A percentile compares a stretch with the other conserved stretches of the same genome.
Conservation (phyloP, 2,329 filamentous ascomycete species). For the Orbilia oligospora region DNA sequence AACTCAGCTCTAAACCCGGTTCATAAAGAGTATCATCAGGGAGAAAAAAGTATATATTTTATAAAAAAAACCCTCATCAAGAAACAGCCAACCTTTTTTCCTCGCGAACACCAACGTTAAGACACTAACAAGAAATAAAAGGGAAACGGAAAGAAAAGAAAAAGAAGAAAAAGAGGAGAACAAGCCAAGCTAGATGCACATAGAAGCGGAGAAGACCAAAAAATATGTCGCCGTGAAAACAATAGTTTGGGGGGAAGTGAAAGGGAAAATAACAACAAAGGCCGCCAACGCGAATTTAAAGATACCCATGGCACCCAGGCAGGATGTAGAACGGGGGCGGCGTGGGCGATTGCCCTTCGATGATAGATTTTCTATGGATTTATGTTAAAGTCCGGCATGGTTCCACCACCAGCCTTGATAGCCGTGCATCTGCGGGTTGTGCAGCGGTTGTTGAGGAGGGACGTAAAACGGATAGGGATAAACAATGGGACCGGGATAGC, state of each 20-base stretch:
- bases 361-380: background rate
- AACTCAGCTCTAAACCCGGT: background rate
- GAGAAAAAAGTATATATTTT: slow-evolving; percentile 32
- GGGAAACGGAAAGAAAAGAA: too few relatives aligned
- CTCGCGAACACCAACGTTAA: slow-evolving; percentile 52
- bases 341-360: slow-evolving; percentile 3
- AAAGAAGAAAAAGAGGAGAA: slow-evolving; percentile 32
- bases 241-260: background rate
- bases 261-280: background rate
- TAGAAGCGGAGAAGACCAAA: slow-evolving; percentile 31
- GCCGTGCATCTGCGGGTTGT: slow-evolving; percentile 16
- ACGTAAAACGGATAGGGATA: slow-evolving; percentile 66
- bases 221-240: slow-evolving; percentile 44
- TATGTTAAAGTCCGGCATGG: background rate
- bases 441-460: background rate
- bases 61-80: slow-evolving; percentile 43
- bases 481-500: slow-evolving; percentile 62
- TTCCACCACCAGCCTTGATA: slow-evolving; percentile 54
- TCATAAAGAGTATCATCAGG: slow-evolving; percentile 7
- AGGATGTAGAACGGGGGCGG: background rate
- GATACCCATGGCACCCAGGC: background rate
- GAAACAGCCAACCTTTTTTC: slow-evolving; percentile 40
- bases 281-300: background rate
- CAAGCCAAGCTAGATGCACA: slow-evolving; percentile 47
- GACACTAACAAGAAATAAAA: slow-evolving; percentile 33